These are phyloP conservation scores for Puccinia horiana DNA, from an alignment of 1,284 basidiomycete species.

Conservation along the genomic window DNA sequence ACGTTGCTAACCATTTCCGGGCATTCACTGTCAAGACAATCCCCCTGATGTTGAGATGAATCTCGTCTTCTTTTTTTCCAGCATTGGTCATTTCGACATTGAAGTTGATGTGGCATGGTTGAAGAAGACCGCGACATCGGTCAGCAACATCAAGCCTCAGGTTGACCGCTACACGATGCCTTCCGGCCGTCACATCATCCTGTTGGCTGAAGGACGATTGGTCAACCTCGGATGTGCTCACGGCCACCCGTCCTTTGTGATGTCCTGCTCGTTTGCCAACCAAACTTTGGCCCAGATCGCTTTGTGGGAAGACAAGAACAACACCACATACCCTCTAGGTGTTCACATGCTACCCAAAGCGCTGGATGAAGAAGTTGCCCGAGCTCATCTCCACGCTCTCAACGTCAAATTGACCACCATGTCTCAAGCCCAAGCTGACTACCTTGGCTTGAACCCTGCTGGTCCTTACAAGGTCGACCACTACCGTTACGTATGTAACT, in stretches of 20 bases:
- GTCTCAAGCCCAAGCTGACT: slow-evolving; percentile 75
- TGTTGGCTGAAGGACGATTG: slow-evolving; percentile 96
- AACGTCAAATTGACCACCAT: slow-evolving; percentile 91
- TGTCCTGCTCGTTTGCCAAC: slow-evolving; percentile 99
- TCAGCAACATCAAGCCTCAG: slow-evolving; percentile 95
- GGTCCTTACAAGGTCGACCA: slow-evolving; percentile 77
- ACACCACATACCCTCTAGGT: slow-evolving; percentile 77
- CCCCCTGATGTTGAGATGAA: background rate
- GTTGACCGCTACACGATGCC: slow-evolving; percentile 96
- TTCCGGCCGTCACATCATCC: slow-evolving; percentile 87
- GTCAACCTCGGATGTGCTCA: slow-evolving; percentile 82
- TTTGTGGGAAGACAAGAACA: slow-evolving; percentile 86
- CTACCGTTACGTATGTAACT: slow-evolving; percentile 56
- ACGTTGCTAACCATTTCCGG: slow-evolving; percentile 57
- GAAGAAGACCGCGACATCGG: slow-evolving; percentile 83
- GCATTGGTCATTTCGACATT: slow-evolving; percentile 97
- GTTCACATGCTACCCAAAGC: slow-evolving; percentile 88
- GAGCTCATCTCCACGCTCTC: slow-evolving; percentile 85
- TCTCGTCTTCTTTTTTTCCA: slow-evolving; percentile 56
- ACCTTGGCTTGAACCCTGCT: slow-evolving; percentile 83
- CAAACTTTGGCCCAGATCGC: slow-evolving; percentile 98
- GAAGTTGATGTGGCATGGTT: slow-evolving; percentile 99
- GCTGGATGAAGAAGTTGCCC: slow-evolving; percentile 97
- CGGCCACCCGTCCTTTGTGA: slow-evolving; percentile 73
- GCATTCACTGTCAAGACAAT: background rate